Evolutionary conservation across 2,329 filamentous ascomycete genomes (phyloP).

Genomic region (Ophiognomonia clavigignenti-juglandacearum): DNA sequence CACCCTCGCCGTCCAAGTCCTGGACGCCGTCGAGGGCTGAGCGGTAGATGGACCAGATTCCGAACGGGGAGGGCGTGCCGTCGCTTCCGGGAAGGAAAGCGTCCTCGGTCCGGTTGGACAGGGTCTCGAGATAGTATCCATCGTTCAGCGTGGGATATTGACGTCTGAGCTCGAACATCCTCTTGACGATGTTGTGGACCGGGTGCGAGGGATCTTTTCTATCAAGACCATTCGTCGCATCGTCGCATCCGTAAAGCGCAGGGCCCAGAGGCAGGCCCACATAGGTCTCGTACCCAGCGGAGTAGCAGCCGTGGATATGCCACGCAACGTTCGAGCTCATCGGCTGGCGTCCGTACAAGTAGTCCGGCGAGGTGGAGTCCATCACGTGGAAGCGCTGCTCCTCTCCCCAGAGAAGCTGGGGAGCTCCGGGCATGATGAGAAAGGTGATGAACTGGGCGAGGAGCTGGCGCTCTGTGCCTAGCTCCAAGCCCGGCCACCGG

Average conservation of each 20-base stretch:
- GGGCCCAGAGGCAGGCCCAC: conserved; percentile 49
- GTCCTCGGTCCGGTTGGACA: conserved; percentile 46
- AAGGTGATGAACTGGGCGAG: conserved; percentile 55
- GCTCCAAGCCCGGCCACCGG: conserved; percentile 54
- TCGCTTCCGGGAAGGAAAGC: conserved; percentile 31
- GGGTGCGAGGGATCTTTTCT: conserved; percentile 53
- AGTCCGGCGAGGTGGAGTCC: conserved; percentile 57
- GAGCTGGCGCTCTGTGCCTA: conserved; percentile 51
- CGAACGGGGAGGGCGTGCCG: conserved; percentile 28
- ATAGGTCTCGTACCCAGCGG: conserved; percentile 42
- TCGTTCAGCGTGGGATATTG: conserved; percentile 54
- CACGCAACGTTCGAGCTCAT: conserved; percentile 58
- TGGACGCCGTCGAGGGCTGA: conserved; percentile 45
- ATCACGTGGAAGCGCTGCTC: conserved; percentile 59
- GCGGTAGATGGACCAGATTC: conserved; percentile 57
- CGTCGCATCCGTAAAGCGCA: conserved; percentile 47
- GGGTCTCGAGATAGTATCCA: conserved; percentile 48
- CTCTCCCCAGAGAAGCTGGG: conserved; percentile 57
- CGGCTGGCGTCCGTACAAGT: conserved; percentile 53
- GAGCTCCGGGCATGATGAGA: conserved; percentile 55
- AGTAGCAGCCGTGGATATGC: conserved; percentile 60
- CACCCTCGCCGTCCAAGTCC: conserved; percentile 37
- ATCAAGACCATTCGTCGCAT: conserved; percentile 51
- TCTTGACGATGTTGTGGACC: conserved; percentile 53
- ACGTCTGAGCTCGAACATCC: conserved; percentile 55